Conservation (phyloP, 768 basidiomycete genomes). For the Russula lepida region DNA sequence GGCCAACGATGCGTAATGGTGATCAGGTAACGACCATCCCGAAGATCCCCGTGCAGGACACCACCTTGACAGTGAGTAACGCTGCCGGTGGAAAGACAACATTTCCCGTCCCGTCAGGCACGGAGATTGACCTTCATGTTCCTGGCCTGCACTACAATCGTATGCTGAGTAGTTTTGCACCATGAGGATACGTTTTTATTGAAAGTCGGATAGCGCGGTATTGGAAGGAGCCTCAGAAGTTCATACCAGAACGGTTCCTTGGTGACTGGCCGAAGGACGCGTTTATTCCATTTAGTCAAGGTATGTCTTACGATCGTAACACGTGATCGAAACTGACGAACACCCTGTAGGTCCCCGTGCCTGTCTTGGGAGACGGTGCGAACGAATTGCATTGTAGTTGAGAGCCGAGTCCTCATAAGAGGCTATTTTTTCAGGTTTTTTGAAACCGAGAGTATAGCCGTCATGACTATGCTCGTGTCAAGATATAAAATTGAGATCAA, state of each 20-base stretch:
- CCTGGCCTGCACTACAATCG: constrained; percentile 45
- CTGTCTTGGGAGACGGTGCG: constrained; percentile 21
- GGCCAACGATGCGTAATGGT: constrained; percentile 4
- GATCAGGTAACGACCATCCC: constrained; percentile 39
- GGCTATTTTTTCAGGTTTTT: neutral
- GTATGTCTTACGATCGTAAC: neutral
- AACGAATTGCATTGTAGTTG: neutral
- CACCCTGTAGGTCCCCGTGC: constrained; percentile 7
- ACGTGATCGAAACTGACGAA: neutral
- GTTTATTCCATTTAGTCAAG: constrained; percentile 27
- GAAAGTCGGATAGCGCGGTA: constrained; percentile 37
- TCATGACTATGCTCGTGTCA: neutral
- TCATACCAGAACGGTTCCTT: constrained; percentile 33
- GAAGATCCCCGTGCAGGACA: constrained; percentile 41
- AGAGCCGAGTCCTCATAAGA: no score
- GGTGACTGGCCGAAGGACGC: constrained; percentile 29
- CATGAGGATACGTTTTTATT: neutral
- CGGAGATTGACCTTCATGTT: constrained; percentile 31
- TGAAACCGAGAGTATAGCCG: neutral
- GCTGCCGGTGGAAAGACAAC: constrained; percentile 33
- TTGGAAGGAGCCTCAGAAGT: constrained; percentile 44
- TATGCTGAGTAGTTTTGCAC: constrained; percentile 16
- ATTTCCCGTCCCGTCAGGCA: constrained; percentile 38
- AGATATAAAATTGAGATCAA: neutral
- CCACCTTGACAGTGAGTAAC: constrained; percentile 29